Percentiles rank a stretch among this genome's conserved stretches.
These are phyloP conservation scores for Paracoccidioides lutzii DNA, from an alignment of 2,329 filamentous ascomycete species.

Conservation along the genomic window DNA sequence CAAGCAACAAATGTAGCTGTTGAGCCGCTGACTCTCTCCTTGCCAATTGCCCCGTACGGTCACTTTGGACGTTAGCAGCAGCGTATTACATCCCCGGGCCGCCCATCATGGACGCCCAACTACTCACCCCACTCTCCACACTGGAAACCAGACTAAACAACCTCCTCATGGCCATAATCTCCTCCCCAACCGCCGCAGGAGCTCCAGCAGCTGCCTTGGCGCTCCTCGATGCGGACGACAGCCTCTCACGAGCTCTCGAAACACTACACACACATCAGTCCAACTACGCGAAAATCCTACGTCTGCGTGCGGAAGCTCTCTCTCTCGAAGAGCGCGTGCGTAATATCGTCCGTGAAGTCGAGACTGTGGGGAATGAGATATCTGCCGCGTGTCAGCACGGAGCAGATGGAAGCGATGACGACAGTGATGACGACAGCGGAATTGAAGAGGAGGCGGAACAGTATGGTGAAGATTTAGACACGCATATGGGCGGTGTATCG, in stretches of 20 bases:
- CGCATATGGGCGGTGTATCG: constrained; percentile 3
- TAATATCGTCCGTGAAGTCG: constrained; percentile 29
- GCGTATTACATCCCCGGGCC: background rate
- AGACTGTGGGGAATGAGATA: constrained; percentile 29
- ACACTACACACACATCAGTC: constrained; percentile 33
- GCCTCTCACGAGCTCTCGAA: constrained; percentile 27
- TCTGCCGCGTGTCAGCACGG: constrained; percentile 17
- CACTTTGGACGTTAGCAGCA: background rate
- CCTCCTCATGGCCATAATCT: constrained; percentile 30
- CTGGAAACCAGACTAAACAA: constrained; percentile 32
- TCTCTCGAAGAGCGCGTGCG: constrained; percentile 30
- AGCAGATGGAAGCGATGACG: constrained; percentile 11
- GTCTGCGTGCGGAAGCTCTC: constrained; percentile 28
- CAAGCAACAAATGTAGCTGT: too few relatives aligned
- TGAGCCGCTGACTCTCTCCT: background rate
- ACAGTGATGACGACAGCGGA: constrained; percentile 7
- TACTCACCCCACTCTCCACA: constrained; percentile 27
- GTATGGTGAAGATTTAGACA: constrained; percentile 12
- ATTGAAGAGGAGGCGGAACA: constrained; percentile 10
- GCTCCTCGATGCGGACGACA: constrained; percentile 31
- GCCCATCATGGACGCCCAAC: constrained; percentile 27
- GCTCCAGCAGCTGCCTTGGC: constrained; percentile 30
- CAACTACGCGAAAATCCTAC: constrained; percentile 31
- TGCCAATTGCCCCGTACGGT: background rate
- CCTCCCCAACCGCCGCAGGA: constrained; percentile 31